These are phyloP conservation scores for Tolypocladium paradoxum DNA, from an alignment of 2,329 filamentous ascomycete species.

Conservation along the genomic window DNA sequence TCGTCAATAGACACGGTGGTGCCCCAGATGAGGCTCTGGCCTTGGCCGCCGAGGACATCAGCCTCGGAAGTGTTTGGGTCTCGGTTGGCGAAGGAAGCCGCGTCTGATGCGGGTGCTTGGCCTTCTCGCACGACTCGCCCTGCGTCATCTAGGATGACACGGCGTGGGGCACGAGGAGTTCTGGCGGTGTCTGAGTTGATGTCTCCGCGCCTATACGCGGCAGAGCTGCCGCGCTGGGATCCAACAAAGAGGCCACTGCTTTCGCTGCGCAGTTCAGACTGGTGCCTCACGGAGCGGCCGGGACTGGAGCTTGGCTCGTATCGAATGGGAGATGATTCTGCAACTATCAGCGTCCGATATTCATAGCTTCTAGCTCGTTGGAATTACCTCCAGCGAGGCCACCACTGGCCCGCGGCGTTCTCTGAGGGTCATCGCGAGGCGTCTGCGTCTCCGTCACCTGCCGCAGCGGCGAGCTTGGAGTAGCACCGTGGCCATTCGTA, in stretches of 20 bases:
- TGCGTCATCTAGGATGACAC: constrained; percentile 47
- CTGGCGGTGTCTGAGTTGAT: constrained; percentile 70
- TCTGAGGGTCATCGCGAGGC: constrained; percentile 40
- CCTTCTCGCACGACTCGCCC: constrained; percentile 48
- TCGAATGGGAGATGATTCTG: constrained; percentile 85
- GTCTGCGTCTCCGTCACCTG: constrained; percentile 49
- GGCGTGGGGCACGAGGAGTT: constrained; percentile 39
- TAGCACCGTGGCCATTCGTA: constrained; percentile 24
- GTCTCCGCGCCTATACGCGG: constrained; percentile 57
- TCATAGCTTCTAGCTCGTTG: neutral
- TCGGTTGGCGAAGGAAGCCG: constrained; percentile 48
- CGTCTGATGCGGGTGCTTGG: constrained; percentile 41
- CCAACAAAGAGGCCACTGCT: constrained; percentile 77
- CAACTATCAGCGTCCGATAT: constrained; percentile 4
- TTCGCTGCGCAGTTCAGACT: constrained; percentile 68
- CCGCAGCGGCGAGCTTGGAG: constrained; percentile 48
- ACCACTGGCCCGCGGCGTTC: constrained; percentile 59
- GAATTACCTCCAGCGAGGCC: constrained; percentile 52
- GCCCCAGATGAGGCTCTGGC: constrained; percentile 84
- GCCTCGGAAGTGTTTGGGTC: constrained; percentile 88
- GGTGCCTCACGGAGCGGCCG: constrained; percentile 48
- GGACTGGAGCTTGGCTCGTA: constrained; percentile 88
- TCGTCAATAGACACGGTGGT: constrained; percentile 93
- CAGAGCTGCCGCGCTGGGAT: constrained; percentile 48
- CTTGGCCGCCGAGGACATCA: constrained; percentile 71